Evolutionary conservation across 805 yeast genomes (phyloP).

Genomic region (Cyberlindnera mississippiensis): DNA sequence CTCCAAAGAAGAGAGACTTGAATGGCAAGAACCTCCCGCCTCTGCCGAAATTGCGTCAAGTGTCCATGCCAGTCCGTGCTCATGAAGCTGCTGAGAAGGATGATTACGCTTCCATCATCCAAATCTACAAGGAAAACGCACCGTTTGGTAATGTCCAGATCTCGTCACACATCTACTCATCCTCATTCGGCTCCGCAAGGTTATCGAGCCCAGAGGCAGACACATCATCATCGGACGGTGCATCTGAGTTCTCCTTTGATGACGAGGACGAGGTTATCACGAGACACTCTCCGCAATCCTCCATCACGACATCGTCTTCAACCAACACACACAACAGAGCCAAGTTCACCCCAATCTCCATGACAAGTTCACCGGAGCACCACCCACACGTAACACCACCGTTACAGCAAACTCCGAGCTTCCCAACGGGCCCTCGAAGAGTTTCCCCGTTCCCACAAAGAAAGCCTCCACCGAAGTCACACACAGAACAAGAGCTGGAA

Average conservation of each 20-base stretch:
- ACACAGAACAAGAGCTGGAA: too few relatives aligned
- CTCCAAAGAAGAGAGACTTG: too few relatives aligned
- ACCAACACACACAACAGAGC: neutral
- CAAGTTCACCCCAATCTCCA: neutral
- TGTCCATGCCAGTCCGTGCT: conserved; percentile 12
- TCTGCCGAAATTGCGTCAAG: conserved; percentile 5
- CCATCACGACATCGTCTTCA: neutral
- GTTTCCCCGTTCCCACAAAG: too few relatives aligned
- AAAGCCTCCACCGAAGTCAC: neutral
- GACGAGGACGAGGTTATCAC: conserved; percentile 4
- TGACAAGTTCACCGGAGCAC: neutral
- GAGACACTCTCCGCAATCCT: neutral
- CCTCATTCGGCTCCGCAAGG: neutral
- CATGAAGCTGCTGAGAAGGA: neutral
- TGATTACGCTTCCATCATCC: conserved; percentile 12
- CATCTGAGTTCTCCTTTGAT: conserved; percentile 8
- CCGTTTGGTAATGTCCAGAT: conserved; percentile 7
- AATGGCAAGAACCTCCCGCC: neutral
- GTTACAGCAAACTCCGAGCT: neutral
- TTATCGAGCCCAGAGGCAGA: conserved; percentile 3
- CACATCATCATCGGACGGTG: conserved; percentile 2
- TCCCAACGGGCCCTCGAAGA: too few relatives aligned
- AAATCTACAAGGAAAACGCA: conserved; percentile 15
- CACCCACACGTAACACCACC: neutral
- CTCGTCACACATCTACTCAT: neutral